Conservation (phyloP, 106 monocot species). For the Dendrobium officinale region DNA sequence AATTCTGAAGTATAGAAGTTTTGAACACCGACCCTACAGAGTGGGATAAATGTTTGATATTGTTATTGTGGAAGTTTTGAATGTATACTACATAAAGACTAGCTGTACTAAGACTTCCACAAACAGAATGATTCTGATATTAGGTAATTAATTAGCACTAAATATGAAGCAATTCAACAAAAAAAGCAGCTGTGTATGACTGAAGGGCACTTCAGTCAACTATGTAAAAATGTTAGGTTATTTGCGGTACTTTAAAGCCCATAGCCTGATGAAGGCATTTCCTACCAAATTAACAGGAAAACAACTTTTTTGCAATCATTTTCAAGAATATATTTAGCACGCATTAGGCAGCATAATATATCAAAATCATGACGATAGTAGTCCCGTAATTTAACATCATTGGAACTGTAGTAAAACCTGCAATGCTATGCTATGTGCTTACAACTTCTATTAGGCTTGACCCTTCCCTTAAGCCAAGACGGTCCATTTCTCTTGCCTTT, state of each 20-base stretch:
- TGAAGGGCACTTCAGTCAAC: background rate
- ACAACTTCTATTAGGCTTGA: slow-evolving; percentile 90
- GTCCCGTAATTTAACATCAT: background rate
- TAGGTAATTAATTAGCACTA: background rate
- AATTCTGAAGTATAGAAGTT: background rate
- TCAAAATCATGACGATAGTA: background rate
- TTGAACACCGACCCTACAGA: background rate
- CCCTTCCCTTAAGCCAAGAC: slow-evolving; percentile 79
- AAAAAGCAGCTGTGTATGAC: background rate
- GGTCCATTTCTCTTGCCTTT: slow-evolving; percentile 52
- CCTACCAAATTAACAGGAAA: background rate
- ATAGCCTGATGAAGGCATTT: background rate
- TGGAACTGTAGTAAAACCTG: background rate
- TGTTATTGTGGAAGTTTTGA: background rate
- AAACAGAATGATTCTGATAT: background rate
- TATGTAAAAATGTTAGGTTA: background rate
- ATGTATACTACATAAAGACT: background rate
- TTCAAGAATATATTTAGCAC: background rate
- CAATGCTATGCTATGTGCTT: slow-evolving; percentile 12
- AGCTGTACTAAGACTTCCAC: background rate
- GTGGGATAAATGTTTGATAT: no score
- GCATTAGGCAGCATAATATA: background rate
- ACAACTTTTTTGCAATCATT: slow-evolving; percentile 2
- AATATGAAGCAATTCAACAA: background rate
- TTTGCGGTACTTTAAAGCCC: background rate